These are phyloP conservation scores for Basipetospora chlamydospora DNA, from an alignment of 2,329 filamentous ascomycete species.

Conservation along the genomic window DNA sequence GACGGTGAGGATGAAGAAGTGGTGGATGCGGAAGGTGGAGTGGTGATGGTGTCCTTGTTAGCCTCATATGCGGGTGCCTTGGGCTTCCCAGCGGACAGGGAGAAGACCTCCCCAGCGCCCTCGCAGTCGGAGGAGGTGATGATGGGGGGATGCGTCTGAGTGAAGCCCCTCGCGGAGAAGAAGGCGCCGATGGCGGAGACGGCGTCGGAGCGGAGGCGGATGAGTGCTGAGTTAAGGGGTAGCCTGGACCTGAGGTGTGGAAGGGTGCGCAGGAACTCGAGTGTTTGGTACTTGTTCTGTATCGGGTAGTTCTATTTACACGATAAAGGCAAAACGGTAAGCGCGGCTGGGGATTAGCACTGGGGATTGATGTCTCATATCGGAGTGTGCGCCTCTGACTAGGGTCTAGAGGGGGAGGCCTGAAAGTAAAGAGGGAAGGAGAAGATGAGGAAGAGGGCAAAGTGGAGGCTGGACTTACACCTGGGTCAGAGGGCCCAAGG, in stretches of 20 bases:
- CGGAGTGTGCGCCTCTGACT: too few species aligned
- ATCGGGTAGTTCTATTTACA: constrained; percentile 63
- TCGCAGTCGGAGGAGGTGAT: constrained; percentile 97
- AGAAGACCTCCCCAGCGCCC: constrained; percentile 88
- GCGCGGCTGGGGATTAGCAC: not conserved
- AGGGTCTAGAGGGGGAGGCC: too few species aligned
- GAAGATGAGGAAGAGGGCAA: constrained; percentile 2
- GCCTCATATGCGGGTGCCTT: too few species aligned
- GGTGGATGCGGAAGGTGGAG: too few species aligned
- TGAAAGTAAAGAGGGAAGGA: not conserved
- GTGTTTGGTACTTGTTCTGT: constrained; percentile 89
- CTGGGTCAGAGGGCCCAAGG: constrained; percentile 64
- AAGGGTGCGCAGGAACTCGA: constrained; percentile 76
- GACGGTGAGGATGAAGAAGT: too few species aligned
- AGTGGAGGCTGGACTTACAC: constrained; percentile 36
- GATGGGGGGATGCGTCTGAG: constrained; percentile 82
- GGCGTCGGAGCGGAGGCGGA: constrained; percentile 71
- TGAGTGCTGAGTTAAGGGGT: constrained; percentile 63
- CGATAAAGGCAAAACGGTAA: too few species aligned
- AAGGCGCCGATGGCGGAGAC: constrained; percentile 60
- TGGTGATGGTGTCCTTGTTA: too few species aligned
- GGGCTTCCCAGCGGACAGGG: constrained; percentile 36
- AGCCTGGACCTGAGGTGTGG: constrained; percentile 77
- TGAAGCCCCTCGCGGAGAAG: constrained; percentile 56
- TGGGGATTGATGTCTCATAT: not conserved